phyloP scores from a whole-genome alignment of 176 grass and related monocot genomes.

The Zea luxurians region DNA sequence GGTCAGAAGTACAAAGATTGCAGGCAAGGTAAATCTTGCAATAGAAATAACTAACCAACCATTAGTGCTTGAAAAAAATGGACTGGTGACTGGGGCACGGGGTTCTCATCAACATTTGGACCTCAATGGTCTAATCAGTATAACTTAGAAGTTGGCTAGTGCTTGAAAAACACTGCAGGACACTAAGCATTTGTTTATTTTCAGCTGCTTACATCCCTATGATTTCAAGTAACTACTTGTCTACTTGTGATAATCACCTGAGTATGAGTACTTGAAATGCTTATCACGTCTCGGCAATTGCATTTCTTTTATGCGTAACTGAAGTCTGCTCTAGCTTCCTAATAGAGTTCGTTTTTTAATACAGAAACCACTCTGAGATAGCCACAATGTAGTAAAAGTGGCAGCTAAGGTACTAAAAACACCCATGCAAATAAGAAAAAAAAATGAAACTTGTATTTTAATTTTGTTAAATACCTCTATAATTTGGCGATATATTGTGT shows the following conservation, averaged over 20 bases:
- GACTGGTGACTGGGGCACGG: neutral
- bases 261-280: neutral
- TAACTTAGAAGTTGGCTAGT: neutral
- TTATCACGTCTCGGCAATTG: neutral
- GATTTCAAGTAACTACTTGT: neutral
- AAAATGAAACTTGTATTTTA: no score
- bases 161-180: neutral
- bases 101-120: neutral
- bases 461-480: no score
- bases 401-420: no score
- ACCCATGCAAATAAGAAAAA: no score
- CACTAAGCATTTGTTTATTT: conserved; percentile 15
- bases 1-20: conserved; percentile 66
- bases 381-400: no score
- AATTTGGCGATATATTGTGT: no score
- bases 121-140: neutral
- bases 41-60: neutral
- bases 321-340: no score
- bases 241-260: neutral
- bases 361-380: no score
- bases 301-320: no score
- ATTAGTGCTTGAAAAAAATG: neutral
- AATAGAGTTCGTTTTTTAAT: no score
- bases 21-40: conserved; percentile 54
- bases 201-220: neutral